Evolutionary conservation across 345 rosid species (phyloP), one percentile per base, ranked within the genome.

Genomic region (Xanthoceras sorbifolium): DNA sequence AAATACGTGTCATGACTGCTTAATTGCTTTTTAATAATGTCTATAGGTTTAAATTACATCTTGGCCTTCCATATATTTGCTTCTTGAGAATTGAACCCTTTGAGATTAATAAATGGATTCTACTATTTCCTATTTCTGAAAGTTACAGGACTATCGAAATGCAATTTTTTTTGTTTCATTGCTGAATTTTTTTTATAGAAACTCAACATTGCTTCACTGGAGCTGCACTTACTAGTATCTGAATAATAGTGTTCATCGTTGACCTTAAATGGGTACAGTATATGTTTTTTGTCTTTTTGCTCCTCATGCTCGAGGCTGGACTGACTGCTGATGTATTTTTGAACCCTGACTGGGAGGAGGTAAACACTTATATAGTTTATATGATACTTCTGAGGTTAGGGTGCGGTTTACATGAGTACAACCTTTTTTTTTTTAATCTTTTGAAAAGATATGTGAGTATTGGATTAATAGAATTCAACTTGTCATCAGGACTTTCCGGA

Each of bases 311-410:
- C 74, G 97, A 95, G 86, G 97, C 91, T 65, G 97, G 90, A 28
- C 89, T 95, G 64, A 79, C 88, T 48, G 88, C 87, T 32, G 96
- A 95, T 79, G 86, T 92, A 67, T 86, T 93, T 78, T 85, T 95
- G 17, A 93, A 92, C 81, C 90, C 73, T 76, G 83, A 87, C 54
- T 93, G 98, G 99, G 92, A 90, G 78, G 73, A 93, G 96, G 99
- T 91, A 44, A 42, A 20, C 67, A 40, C 18, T 73, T 17, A 2
- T 31, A 50, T 26, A 26, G 11, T 36, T 32, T 74, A 5, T 28
- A 4, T 38, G 26, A 40, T 65, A n/a, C n/a, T 20, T 71, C 55
- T 63, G 34, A 42, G 29, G 6, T 76, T 22, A 18, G 36, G 52
- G 26, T 62, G 1, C 71, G 34, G 42, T 62, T 64, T 68, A 63